A percentile compares a stretch with the other conserved stretches of the same genome.
Evolutionary conservation across 768 basidiomycete species (phyloP).

Genomic region (Cyclocybe cylindracea): DNA sequence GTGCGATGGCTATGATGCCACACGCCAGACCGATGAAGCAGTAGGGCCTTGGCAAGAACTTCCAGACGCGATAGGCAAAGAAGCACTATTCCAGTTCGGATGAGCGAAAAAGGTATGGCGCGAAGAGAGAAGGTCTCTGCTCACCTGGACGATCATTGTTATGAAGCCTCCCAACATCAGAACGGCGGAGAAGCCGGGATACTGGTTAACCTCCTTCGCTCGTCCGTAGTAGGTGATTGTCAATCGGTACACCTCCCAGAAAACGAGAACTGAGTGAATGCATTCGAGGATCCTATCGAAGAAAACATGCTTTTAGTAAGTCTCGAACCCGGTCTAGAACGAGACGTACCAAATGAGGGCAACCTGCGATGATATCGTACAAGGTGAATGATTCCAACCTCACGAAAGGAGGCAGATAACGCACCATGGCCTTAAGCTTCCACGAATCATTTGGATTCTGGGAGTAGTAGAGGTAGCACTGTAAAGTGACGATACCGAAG

Average conservation of each 20-base stretch:
- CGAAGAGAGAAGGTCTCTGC: background rate
- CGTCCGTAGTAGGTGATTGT: conserved; percentile 1
- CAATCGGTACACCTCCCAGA: conserved; percentile 5
- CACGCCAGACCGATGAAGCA: conserved; percentile 1
- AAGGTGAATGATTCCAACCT: background rate
- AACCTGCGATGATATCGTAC: background rate
- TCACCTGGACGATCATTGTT: conserved; percentile 11
- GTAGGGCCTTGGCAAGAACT: conserved; percentile 5
- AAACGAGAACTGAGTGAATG: conserved; percentile 2
- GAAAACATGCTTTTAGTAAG: background rate
- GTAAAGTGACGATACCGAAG: conserved; percentile 27
- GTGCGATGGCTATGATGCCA: background rate
- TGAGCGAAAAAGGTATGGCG: background rate
- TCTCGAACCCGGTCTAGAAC: too few species aligned
- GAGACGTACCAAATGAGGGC: background rate
- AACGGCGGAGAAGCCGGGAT: conserved; percentile 3
- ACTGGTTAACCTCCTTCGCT: background rate
- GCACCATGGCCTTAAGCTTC: conserved; percentile 9
- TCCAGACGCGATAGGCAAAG: conserved; percentile 9
- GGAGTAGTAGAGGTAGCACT: conserved; percentile 19
- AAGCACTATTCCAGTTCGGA: background rate
- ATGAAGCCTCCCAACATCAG: conserved; percentile 10
- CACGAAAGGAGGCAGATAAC: conserved; percentile 15
- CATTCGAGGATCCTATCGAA: conserved; percentile 7
- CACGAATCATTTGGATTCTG: conserved; percentile 10